Evolutionary conservation across 2,329 filamentous ascomycete species (phyloP).

Genomic region (Aureobasidium sp.): DNA sequence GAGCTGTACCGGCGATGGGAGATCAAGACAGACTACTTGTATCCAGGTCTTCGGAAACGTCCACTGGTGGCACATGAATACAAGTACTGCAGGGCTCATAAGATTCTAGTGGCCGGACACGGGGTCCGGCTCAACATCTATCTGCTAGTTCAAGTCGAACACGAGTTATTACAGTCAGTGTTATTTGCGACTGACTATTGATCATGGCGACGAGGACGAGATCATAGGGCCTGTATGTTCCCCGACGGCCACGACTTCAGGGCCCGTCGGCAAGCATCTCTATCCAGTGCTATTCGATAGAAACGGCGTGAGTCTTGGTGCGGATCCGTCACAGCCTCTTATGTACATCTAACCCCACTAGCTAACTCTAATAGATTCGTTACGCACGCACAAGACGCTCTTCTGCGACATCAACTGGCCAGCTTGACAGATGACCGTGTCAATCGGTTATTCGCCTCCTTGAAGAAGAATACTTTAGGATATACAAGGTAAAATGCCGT

Average conservation of each 20-base stretch:
- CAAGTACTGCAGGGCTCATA: background rate
- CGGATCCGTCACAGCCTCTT: background rate
- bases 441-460: background rate
- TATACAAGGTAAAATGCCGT: background rate
- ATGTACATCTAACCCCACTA: slow-evolving; percentile 5
- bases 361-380: background rate
- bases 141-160: background rate
- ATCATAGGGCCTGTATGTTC: background rate
- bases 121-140: background rate
- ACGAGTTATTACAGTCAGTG: background rate
- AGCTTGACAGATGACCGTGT: background rate
- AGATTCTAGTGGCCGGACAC: background rate
- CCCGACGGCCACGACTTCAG: background rate
- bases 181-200: background rate
- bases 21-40: background rate
- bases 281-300: background rate
- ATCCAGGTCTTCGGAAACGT: background rate
- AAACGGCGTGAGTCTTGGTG: slow-evolving; percentile 9
- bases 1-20: background rate
- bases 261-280: background rate
- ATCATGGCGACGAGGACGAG: background rate
- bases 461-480: background rate
- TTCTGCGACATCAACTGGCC: background rate
- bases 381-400: background rate
- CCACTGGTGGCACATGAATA: background rate